Base-by-base conservation (phyloP, 2,329 filamentous ascomycete species). In the Cytospora schulzeri region DNA sequence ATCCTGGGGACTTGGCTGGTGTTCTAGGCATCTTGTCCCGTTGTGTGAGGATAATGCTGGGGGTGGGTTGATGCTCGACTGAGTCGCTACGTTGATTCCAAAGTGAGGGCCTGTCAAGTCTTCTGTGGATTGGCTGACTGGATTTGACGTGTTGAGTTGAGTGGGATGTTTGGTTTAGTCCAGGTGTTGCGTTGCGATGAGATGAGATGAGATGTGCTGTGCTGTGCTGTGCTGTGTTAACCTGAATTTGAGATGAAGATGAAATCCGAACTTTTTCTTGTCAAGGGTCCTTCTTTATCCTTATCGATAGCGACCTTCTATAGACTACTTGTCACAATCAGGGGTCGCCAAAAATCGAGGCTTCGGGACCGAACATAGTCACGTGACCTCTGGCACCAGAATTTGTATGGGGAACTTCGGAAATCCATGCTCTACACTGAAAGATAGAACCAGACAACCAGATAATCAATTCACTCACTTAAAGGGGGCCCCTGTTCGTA, bases 1-100 rank as follows among this genome's bases (percentile, higher is more conserved):
- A 45, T 53, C 45, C 59, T 22, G 65, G 38, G 22, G 31, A 48
- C 33, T 59, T 65, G 41, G 62, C 52, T 35, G 52, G 45, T 28
- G 52, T 31, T 54, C 51, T 62, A 11, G 60, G 48, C 65, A 67
- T 67, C 1, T 52, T 67, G 57, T 29, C 38, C n/a, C 5, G 19
- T 28, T 26, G 6, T 24, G 24, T 60, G 29, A 57, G 26, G 35
- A 29, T 12, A 4, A 3, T 26, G 6, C 5, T 28, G 4, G 12
- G 4, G 12, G 33, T 61, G 22, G 26, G 0, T 9, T 19, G 9
- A 7, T 14, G 41, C 14, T 28, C n/a, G n/a, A n/a, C n/a, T 45
- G 19, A 11, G 15, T 3, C 9, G 11, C 45, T 19, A 48, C 1
- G 19, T 48, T 48, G 2, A 3, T 24, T 48, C n/a, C 45, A 24